phyloP scores from a whole-genome alignment of 1,139 yeast species.

The Blastobotrys aristatus region DNA sequence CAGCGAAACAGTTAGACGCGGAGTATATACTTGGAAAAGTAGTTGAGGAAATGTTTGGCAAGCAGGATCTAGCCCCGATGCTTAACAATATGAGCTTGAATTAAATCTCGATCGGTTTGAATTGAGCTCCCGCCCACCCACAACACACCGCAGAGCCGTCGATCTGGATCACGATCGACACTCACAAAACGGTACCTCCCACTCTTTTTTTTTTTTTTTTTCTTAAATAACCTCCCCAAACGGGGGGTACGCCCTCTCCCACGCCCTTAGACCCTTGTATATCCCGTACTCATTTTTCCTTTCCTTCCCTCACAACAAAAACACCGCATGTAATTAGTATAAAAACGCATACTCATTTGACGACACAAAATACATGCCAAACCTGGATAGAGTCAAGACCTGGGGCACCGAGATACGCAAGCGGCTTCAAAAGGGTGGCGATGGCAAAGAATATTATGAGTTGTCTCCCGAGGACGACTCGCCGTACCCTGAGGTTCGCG shows the following conservation, averaged over 20 bases:
- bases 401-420: constrained; percentile 2
- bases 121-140: neutral
- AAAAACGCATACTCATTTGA: neutral
- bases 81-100: neutral
- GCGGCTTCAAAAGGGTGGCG: neutral
- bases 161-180: neutral
- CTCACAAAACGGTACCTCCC: no score
- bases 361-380: neutral
- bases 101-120: no score
- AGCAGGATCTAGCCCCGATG: neutral
- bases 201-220: no score
- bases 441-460: constrained; percentile 32
- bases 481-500: constrained; percentile 66
- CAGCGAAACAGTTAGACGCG: no score
- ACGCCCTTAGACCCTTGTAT: neutral
- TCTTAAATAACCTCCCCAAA: neutral
- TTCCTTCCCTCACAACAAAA: neutral
- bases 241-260: no score
- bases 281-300: neutral
- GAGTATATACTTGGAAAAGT: no score
- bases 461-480: constrained; percentile 47
- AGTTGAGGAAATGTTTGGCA: no score
- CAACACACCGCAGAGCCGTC: neutral
- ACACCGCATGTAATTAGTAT: neutral
- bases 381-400: neutral